A percentile compares a stretch with the other conserved stretches of the same genome.
These are phyloP conservation scores for Sarcomyxa edulis DNA, from an alignment of 768 basidiomycete genomes.

Conservation along the genomic window DNA sequence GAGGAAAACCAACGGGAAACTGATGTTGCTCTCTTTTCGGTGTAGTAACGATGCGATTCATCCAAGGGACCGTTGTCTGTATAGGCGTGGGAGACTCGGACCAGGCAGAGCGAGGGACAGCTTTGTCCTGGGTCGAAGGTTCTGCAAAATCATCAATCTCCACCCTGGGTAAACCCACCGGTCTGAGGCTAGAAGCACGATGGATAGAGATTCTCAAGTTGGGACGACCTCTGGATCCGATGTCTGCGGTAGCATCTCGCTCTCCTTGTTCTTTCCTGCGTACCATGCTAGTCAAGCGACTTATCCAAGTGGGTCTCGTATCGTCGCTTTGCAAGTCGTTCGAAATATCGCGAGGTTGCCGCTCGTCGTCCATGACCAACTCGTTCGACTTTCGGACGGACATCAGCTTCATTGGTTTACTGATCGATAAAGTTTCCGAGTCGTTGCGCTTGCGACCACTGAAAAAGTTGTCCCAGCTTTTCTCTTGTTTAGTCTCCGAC, in stretches of 20 bases:
- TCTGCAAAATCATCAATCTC: too few relatives aligned
- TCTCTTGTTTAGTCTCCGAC: slow-evolving; percentile 14
- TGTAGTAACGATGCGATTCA: slow-evolving; percentile 21
- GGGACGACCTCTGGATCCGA: slow-evolving; percentile 20
- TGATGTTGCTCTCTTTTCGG: slow-evolving; percentile 16
- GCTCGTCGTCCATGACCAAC: slow-evolving; percentile 8
- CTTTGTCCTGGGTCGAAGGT: slow-evolving; percentile 18
- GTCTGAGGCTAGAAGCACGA: slow-evolving; percentile 24
- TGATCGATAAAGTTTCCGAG: slow-evolving; percentile 18
- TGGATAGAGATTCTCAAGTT: slow-evolving; percentile 40
- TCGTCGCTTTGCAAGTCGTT: too few relatives aligned
- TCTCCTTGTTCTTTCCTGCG: slow-evolving; percentile 13
- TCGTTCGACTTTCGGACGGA: slow-evolving; percentile 26
- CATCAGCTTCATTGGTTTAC: slow-evolving; percentile 35
- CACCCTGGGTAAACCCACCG: slow-evolving; percentile 15
- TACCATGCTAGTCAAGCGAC: slow-evolving; percentile 18
- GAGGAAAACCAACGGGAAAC: slow-evolving; percentile 13
- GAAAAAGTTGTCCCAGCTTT: slow-evolving; percentile 43
- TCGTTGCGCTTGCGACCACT: slow-evolving; percentile 13
- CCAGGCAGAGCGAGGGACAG: slow-evolving; percentile 16
- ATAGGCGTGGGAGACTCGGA: slow-evolving; percentile 17
- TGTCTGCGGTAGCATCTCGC: slow-evolving; percentile 2
- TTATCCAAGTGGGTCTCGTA: too few relatives aligned
- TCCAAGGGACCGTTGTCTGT: slow-evolving; percentile 25
- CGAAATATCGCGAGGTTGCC: slow-evolving; percentile 1